phyloP scores from a whole-genome alignment of 208 protist species.

The Trypanosoma boissoni region DNA sequence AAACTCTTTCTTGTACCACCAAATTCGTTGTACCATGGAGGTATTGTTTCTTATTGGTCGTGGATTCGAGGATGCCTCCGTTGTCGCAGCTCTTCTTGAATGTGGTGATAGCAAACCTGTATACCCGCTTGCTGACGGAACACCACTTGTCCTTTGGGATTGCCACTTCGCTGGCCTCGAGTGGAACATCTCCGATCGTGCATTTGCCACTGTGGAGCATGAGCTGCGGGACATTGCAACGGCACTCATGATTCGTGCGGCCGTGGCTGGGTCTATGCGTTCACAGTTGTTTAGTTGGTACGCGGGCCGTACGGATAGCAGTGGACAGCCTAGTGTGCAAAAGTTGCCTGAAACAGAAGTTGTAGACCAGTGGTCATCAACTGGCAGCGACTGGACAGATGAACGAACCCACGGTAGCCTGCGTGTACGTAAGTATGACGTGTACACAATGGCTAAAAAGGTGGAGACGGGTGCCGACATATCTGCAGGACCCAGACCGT shows the following conservation, averaged over 20 bases:
- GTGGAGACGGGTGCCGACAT: slow-evolving; percentile 8
- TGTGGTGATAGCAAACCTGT: slow-evolving; percentile 73
- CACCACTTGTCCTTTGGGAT: slow-evolving; percentile 82
- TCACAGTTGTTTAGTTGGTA: slow-evolving; percentile 70
- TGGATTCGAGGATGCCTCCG: slow-evolving; percentile 52
- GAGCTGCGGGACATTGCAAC: slow-evolving; percentile 81
- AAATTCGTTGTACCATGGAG: slow-evolving; percentile 95
- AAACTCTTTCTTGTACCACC: slow-evolving; percentile 96
- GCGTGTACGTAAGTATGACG: slow-evolving; percentile 45
- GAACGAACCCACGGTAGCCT: slow-evolving; percentile 37
- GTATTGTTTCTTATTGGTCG: slow-evolving; percentile 89
- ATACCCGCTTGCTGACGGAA: slow-evolving; percentile 75
- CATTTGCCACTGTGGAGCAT: slow-evolving; percentile 40
- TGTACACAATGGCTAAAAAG: slow-evolving; percentile 30
- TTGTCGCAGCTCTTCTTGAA: slow-evolving; percentile 59
- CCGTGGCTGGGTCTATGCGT: slow-evolving; percentile 55
- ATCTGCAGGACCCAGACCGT: slow-evolving; percentile 21
- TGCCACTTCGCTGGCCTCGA: slow-evolving; percentile 56
- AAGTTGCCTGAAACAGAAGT: background rate
- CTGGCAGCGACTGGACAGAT: slow-evolving; percentile 79
- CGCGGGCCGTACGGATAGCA: slow-evolving; percentile 22
- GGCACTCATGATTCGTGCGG: slow-evolving; percentile 58
- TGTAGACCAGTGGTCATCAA: slow-evolving; percentile 54
- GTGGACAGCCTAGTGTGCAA: slow-evolving; percentile 1
- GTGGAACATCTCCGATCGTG: slow-evolving; percentile 64